These are phyloP conservation scores for Pseudogymnoascus sp. DNA, from an alignment of 2,329 filamentous ascomycete species.

Conservation along the genomic window DNA sequence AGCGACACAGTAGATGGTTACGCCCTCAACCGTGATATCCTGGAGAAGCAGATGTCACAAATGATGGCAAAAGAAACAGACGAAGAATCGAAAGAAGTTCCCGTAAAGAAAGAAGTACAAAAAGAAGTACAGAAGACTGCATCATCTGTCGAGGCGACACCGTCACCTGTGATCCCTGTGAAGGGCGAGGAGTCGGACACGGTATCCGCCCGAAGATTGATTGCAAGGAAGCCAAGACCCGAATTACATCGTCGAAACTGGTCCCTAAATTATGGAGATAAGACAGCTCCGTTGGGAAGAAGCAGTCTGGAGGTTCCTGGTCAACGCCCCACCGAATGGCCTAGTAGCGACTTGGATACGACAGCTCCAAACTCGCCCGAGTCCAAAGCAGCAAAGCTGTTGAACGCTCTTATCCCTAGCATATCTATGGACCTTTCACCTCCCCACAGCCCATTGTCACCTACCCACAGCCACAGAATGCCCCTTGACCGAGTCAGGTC, in stretches of 20 bases:
- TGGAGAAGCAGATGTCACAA: constrained; percentile 55
- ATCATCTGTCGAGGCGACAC: constrained; percentile 14
- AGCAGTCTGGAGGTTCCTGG: constrained; percentile 42
- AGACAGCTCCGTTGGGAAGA: neutral
- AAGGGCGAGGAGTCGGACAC: constrained; percentile 3
- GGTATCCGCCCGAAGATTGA: neutral
- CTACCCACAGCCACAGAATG: constrained; percentile 41
- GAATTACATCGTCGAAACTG: neutral
- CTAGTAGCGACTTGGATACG: constrained; percentile 29
- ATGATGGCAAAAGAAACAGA: constrained; percentile 48
- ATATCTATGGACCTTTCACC: constrained; percentile 58
- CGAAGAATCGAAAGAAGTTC: constrained; percentile 18
- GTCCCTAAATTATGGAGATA: constrained; percentile 3
- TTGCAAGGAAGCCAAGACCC: neutral
- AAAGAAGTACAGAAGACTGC: constrained; percentile 11
- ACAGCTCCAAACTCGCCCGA: constrained; percentile 31
- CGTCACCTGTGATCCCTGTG: constrained; percentile 11
- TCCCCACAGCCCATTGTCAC: constrained; percentile 53
- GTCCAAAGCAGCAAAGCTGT: constrained; percentile 15
- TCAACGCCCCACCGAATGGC: constrained; percentile 10
- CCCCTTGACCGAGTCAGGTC: constrained; percentile 32
- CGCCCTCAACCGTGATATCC: constrained; percentile 42
- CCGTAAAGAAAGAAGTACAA: constrained; percentile 20
- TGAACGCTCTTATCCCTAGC: constrained; percentile 42
- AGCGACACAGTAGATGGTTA: constrained; percentile 37